Base-by-base conservation (phyloP, 2,329 filamentous ascomycete genomes). In the Venturia asperata region DNA sequence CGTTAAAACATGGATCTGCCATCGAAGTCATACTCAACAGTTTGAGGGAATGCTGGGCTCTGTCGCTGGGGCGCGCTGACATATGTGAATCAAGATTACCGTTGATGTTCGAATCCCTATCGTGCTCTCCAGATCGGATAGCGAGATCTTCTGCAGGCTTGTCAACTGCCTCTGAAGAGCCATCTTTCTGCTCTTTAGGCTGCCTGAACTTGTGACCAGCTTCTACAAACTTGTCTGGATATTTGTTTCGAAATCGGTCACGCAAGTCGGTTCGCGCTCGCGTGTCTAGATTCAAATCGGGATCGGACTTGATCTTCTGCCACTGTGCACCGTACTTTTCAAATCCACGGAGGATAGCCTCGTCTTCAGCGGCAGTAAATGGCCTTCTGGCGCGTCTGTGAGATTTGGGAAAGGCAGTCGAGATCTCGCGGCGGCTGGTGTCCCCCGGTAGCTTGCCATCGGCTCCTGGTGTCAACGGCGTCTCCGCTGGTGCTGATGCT, bases 201-300 rank as follows among this genome's bases (percentile, higher is more conserved):
- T 63, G 30, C 30, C 66, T 65, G 39, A 64, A 61, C 62, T 77
- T 78, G 61, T 77, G 75, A 6, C 80, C 80, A n/a, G 77, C 77
- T 63, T 77, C 74, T 15, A 77, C 78, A 70, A 86, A 87, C 21
- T 80, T 77, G 39, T 85, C 78, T 0, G 85, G 83, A 68, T 82
- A 87, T 41, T 80, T 79, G 9, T 83, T 85, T 19, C 85, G 78
- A 68, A 87, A 85, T 4, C 85, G 81, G 71, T 87, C 85, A 41
- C 85, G 78, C 17, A 88, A 71, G 69, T 87, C 85, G 1, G 83
- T 85, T 19, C 82, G 77, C 56, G 80, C 80, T 52, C 85, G 79
- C 68, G 80, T 76, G 11, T 72, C 70, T 56, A 87, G 78, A 15
- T 79, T 78, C 3, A 87, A 72, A 6, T 79, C 76, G 17, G 75